Evolutionary conservation across 495 filamentous ascomycete species (phyloP), one percentile per base, ranked within the genome.

Genomic region (Talaromyces nanjingensis): DNA sequence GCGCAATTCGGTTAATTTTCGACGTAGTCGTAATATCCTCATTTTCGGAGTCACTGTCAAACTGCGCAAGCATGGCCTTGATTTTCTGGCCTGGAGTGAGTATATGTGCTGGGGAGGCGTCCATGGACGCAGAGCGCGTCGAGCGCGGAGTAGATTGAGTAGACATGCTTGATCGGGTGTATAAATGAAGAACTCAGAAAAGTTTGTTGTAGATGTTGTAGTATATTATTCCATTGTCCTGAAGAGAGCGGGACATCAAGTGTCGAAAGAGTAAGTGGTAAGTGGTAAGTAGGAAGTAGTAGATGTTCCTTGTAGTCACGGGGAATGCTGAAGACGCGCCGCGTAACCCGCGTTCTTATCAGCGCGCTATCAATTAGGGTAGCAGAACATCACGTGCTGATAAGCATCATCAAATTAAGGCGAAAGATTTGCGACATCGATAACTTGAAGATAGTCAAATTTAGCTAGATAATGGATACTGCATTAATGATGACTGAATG

Each of bases 61-160:
- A 81, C 18, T 78, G 69, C 27, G 87, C 88, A 33, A 92, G 72
- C 74, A 91, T 76, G 42, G 86, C 86, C 70, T 84, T 85, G 68
- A 91, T 82, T 70, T 91, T 92, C 64, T 82, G 84, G 24, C 81
- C 81, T 18, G 90, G 90, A 0, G 89, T 91, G 60, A 91, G 76
- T 39, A 82, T 76, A 18, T 29, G 20, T 34, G 66, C 69, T 24
- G 74, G 76, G 7, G 76, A 77, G 57, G 66, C 65, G 25, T 11
- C 39, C 29, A 72, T 66, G 9, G 77, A 78, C 69, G 68, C 69
- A 66, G 74, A 72, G 60, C 77, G 78, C 72, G 76, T 69, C 68
- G 77, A 75, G 14, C 71, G 76, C 54, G 78, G 76, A n/a, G 78
- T 77, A 16, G 74, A 77, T 11, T 73, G 72, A 9, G 76, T 62